Base-by-base conservation (phyloP, 306 rosid genomes). In the Gleditsia sinensis region DNA sequence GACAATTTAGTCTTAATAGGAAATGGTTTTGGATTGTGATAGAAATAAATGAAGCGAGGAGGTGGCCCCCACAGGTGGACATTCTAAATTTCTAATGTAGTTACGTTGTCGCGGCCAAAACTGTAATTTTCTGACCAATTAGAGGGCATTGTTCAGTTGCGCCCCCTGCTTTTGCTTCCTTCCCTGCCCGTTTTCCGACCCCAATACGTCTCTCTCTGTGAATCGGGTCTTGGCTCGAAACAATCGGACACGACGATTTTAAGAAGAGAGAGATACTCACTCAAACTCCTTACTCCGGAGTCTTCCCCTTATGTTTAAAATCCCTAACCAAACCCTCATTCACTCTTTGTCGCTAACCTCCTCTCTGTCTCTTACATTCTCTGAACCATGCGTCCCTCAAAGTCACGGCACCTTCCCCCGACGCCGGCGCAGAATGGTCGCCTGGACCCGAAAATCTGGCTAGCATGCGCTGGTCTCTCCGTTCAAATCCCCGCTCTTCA, bases 391-490 rank as follows among this genome's bases (percentile, higher is more conserved):
- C 62, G 45, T 59, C 76, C 74, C 13, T 39, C 72, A 9, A 63
- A n/a, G 48, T 46, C 46, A 59, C 46, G 48, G 24, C 66, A 51
- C 49, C 25, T 32, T 17, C 27, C 64, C 34, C 36, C 80, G 51
- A 48, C 36, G 19, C 69, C 19, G 42, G 39, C 2, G 39, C 43
- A 59, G 66, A 37, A 2, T 16, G 55, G 64, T 70, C 78, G 53
- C 3, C 48, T 90, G 11, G 76, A 82, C 78, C 78, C 86, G 6
- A 80, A 80, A 34, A 69, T 90, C 16, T 90, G 91, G 96, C 85
- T 80, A 0, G 83, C 81, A 8, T 73, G 84, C 32, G 85, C 91
- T n/a, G 89, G 92, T 0, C 28, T 67, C 65, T 48, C 80, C 30
- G 81, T 78, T 13, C 67, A 75, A n/a, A 78, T 82, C 43, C 92